Conservation (phyloP, 164 flowering plant species). For the Annona squamosa region DNA sequence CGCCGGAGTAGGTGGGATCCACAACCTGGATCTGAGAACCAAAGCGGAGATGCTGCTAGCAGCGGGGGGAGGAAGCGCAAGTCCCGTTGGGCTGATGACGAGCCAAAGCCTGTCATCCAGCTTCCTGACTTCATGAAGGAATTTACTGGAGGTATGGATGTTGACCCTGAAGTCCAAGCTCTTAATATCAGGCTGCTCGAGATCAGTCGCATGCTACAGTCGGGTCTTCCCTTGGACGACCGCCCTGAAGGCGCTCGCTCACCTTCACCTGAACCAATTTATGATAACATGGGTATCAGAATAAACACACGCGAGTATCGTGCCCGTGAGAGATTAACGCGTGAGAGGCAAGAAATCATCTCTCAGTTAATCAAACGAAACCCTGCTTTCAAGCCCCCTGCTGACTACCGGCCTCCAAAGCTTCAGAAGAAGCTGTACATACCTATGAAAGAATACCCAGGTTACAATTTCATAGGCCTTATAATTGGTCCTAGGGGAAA, state of each 20-base stretch:
- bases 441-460: constrained; percentile 95
- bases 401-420: constrained; percentile 91
- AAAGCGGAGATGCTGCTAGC: constrained; percentile 29
- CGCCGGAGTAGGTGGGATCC: constrained; percentile 87
- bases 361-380: constrained; percentile 69
- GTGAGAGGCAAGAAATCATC: constrained; percentile 77
- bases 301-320: constrained; percentile 89
- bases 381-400: constrained; percentile 90
- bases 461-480: constrained; percentile 88
- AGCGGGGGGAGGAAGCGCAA: constrained; percentile 47
- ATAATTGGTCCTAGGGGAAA: constrained; percentile 98
- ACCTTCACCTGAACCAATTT: constrained; percentile 91
- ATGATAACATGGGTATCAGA: constrained; percentile 89
- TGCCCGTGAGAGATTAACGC: constrained; percentile 72
- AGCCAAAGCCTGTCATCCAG: constrained; percentile 65
- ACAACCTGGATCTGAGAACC: constrained; percentile 33
- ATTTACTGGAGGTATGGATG: constrained; percentile 80
- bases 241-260: constrained; percentile 87
- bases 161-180: constrained; percentile 81
- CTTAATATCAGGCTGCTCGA: constrained; percentile 74
- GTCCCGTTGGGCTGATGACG: constrained; percentile 85
- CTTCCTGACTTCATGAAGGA: constrained; percentile 90
- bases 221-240: constrained; percentile 75
- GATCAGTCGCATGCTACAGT: constrained; percentile 64
- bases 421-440: constrained; percentile 89